Evolutionary conservation across 1,284 basidiomycete species (phyloP).

Genomic region (Anthracocystis walkeri): DNA sequence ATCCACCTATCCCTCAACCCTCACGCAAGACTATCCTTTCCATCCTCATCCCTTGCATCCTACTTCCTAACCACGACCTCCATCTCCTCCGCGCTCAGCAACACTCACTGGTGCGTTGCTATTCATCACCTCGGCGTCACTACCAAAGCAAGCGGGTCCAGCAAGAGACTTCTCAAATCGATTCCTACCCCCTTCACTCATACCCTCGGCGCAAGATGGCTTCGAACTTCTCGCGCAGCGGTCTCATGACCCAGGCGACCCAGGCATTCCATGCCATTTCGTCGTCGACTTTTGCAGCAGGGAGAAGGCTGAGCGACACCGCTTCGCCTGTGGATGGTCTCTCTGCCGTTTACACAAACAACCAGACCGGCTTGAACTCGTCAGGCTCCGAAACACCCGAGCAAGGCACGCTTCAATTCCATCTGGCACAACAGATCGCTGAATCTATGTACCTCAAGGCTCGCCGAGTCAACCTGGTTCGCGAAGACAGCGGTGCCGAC

Average conservation of each 20-base stretch:
- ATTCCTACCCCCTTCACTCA: background rate
- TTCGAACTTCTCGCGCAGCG: slow-evolving; percentile 31
- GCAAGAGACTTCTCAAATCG: background rate
- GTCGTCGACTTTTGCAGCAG: slow-evolving; percentile 16
- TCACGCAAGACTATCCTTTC: background rate
- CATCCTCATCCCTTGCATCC: background rate
- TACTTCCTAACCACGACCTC: background rate
- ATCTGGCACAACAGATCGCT: slow-evolving; percentile 32
- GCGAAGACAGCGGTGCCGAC: slow-evolving; percentile 21
- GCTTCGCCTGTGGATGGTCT: slow-evolving; percentile 24
- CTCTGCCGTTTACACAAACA: slow-evolving; percentile 22
- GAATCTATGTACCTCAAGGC: slow-evolving; percentile 37
- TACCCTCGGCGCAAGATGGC: slow-evolving; percentile 12
- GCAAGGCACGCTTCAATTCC: slow-evolving; percentile 27
- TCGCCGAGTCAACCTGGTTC: slow-evolving; percentile 31
- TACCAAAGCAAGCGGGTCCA: background rate
- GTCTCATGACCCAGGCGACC: slow-evolving; percentile 35
- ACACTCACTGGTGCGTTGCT: background rate
- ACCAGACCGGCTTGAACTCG: background rate
- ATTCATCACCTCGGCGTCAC: too few species aligned
- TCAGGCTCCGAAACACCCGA: slow-evolving; percentile 1
- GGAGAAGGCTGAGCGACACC: slow-evolving; percentile 18
- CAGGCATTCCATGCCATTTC: slow-evolving; percentile 29
- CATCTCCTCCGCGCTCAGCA: background rate
- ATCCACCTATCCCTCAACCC: background rate